Evolutionary conservation across 73 alveolate genomes (phyloP), one percentile per base, ranked within the genome.

Genomic region (Diophrys appendiculata): DNA sequence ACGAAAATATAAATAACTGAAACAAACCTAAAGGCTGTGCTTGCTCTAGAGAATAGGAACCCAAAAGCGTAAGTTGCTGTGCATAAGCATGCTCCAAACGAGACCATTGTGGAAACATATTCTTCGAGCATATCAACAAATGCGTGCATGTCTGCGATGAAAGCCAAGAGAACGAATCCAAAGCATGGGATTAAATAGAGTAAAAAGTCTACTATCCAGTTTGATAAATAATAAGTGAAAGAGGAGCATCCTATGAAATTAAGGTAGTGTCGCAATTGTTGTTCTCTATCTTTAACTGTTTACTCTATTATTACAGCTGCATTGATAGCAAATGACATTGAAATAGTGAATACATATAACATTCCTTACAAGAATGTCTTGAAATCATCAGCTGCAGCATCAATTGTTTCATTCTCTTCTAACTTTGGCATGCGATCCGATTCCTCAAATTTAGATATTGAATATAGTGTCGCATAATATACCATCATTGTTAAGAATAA

Each of bases 211-310:
- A 81, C 89, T 3, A 81, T 3, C n/a, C 24, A 81, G 33, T 54
- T 71, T 0, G 83, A 82, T 0, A 81, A 52, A 65, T 27, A 81
- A 54, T 81, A 81, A 22, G 78, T 27, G 0, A 18, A 2, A 11
- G 82, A 69, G 13, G 34, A 43, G 29, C 60, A 71, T 28, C 89
- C 89, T 54, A 70, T 54, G 33, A 81, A 70, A 28, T 69, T 27
- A 76, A 81, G 29, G 35, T 69, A 31, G 30, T 81, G 29, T 52
- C 89, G n/a, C 23, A 81, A 76, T 55, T 72, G 33, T 27, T 34
- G 54, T 43, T 81, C 89, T 72, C 89, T 71, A 54, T 81, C 89
- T 54, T 22, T 1, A n/a, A 52, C 69, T 1, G 89, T 72, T 2
- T 53, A 25, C 25, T 69, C 52, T 22, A 81, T 35, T 22, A 72